A percentile compares a stretch with the other conserved stretches of the same genome.
phyloP scores from a whole-genome alignment of 1,284 basidiomycete genomes.

The Mrakiaceae sp. region DNA sequence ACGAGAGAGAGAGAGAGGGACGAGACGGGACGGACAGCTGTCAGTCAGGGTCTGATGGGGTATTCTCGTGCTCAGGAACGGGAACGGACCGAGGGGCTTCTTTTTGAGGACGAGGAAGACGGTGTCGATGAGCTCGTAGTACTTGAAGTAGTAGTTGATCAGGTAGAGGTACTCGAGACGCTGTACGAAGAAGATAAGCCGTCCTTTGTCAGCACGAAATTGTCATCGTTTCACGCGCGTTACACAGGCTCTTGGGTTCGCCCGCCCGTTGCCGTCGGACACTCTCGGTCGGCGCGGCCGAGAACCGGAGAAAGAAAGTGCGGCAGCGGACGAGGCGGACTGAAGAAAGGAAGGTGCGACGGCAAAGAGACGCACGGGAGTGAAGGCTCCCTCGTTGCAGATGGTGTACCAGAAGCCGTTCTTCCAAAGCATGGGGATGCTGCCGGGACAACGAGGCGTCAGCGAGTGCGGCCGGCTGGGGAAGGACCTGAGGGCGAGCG shows the following conservation, averaged over 20 bases:
- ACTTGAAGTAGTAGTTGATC: conserved; percentile 97
- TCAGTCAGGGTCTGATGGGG: not conserved
- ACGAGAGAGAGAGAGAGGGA: conserved; percentile 2
- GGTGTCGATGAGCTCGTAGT: conserved; percentile 86
- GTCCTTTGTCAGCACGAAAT: too few relatives aligned
- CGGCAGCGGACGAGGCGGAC: too few relatives aligned
- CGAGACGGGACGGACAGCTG: not conserved
- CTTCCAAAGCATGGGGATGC: conserved; percentile 57
- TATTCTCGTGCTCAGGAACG: not conserved
- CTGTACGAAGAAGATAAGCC: conserved; percentile 34
- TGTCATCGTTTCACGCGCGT: too few relatives aligned
- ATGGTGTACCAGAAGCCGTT: conserved; percentile 64
- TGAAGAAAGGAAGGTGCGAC: conserved; percentile 9
- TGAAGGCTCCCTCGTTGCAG: conserved; percentile 70
- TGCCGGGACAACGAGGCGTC: conserved; percentile 13
- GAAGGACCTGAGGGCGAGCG: not conserved
- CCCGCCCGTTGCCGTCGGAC: too few relatives aligned
- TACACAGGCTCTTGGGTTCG: too few relatives aligned
- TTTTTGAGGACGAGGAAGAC: conserved; percentile 97
- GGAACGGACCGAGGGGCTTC: conserved; percentile 72
- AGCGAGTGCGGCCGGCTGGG: not conserved
- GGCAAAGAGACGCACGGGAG: conserved; percentile 47
- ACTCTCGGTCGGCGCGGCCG: too few relatives aligned
- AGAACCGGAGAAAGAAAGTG: not conserved
- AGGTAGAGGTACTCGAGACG: conserved; percentile 87